Conservation (phyloP, 1,139 yeast species). For the Yarrowia galli region DNA sequence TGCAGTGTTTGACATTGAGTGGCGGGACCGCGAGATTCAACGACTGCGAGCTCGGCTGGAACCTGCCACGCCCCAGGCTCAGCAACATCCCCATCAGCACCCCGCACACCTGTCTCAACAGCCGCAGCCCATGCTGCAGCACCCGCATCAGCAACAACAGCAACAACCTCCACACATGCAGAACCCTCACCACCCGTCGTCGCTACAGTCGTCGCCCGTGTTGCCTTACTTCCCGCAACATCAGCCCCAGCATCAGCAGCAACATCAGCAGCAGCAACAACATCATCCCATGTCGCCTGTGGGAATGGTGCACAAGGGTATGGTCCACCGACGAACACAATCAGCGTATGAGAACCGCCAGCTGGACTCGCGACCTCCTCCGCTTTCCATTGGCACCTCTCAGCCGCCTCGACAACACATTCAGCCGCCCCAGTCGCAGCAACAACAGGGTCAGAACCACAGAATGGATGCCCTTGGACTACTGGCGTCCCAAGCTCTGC, state of each 20-base stretch:
- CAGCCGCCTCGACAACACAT: conserved; percentile 31
- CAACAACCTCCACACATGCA: conserved; percentile 40
- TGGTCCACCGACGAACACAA: conserved; percentile 36
- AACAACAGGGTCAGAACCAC: conserved; percentile 40
- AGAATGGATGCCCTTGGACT: conserved; percentile 49
- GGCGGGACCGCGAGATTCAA: conserved; percentile 54
- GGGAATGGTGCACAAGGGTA: conserved; percentile 13
- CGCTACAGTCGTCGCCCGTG: conserved; percentile 41
- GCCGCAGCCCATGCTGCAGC: conserved; percentile 36
- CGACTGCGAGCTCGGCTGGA: conserved; percentile 44
- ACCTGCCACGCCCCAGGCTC: conserved; percentile 38
- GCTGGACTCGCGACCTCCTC: conserved; percentile 37
- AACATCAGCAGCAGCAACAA: conserved; percentile 19
- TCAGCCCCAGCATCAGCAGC: conserved; percentile 38
- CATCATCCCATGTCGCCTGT: conserved; percentile 29
- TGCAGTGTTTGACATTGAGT: conserved; percentile 54
- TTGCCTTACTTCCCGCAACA: conserved; percentile 42
- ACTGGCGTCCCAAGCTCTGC: conserved; percentile 51
- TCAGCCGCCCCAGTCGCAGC: conserved; percentile 26
- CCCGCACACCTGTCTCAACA: conserved; percentile 17
- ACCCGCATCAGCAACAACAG: conserved; percentile 38
- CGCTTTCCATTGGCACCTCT: conserved; percentile 11
- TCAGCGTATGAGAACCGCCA: conserved; percentile 38
- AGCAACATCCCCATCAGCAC: conserved; percentile 17
- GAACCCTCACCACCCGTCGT: conserved; percentile 34